Base-by-base conservation (phyloP, 805 yeast species). In the Wickerhamomyces xylosicus region DNA sequence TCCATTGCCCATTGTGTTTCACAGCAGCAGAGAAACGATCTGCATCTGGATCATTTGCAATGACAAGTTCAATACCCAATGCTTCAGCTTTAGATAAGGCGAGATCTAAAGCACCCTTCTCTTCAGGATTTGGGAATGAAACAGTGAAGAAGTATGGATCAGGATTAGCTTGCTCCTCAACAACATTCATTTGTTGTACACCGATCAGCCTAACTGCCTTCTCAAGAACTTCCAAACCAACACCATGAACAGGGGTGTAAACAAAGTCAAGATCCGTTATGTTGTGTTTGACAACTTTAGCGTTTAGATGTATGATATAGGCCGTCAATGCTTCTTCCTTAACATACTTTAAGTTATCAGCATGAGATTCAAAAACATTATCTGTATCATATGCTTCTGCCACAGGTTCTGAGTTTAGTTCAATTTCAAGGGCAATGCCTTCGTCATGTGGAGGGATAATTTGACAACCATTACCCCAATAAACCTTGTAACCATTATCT, bases 21-120 rank as follows among this genome's bases (percentile, higher is more conserved):
- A 83, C 71, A 0, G 95, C 95, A 9, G 74, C 82, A 7, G 92
- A 79, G 53, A 90, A 90, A 42, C 98, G 67, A 57, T 90, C 98
- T 0, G 97, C 98, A 59, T 90, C 98, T 0, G 98, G 98, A 54
- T 90, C 98, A 57, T 82, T 90, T 1, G 96, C 95, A 2, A 90
- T 50, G 2, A 90, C 90, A 22, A 86, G 55, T 3, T 62, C 54
- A 19, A 71, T 57, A 2, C 60, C 55, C 1, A 46, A 38, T 5
- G 50, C 49, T 32, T 83, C 77, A 0, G 95, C 97, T 3, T 60
- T 56, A 9, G 54, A 37, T 16, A 79, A 78, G 0, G 95, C 90
- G 38, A 80, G 53, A 47, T 77, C 81, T 40, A 92, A 64, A 0
- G 97, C 97, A 3, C 96, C 96, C 45, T 77, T 74, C 53, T 90